phyloP scores from a whole-genome alignment of 2,329 filamentous ascomycete genomes.

The Ophiosphaerella narmari region DNA sequence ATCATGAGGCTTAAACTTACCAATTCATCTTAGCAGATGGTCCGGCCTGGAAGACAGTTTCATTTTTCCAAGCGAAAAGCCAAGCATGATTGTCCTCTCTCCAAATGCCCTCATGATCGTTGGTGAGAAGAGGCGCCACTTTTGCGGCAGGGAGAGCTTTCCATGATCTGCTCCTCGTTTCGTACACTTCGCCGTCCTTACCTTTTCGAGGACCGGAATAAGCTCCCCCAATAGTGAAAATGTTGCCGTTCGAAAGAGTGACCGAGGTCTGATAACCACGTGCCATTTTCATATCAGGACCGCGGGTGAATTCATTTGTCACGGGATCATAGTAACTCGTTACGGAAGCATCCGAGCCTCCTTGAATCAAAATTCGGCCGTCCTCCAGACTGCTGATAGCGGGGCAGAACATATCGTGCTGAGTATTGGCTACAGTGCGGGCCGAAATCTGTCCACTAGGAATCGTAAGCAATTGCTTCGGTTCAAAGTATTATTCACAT shows the following conservation, averaged over 20 bases:
- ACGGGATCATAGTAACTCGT: conserved; percentile 28
- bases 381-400: conserved; percentile 30
- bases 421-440: conserved; percentile 28
- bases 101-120: conserved; percentile 51
- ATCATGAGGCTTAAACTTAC: conserved; percentile 19
- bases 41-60: conserved; percentile 60
- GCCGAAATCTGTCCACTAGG: conserved; percentile 25
- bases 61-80: conserved; percentile 57
- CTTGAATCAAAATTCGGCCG: conserved; percentile 29
- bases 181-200: conserved; percentile 35
- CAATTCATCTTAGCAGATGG: conserved; percentile 56
- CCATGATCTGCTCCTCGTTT: conserved; percentile 55
- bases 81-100: conserved; percentile 60
- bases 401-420: conserved; percentile 36
- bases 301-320: conserved; percentile 22
- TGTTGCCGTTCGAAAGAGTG: conserved; percentile 23
- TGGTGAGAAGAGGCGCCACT: conserved; percentile 57
- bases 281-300: conserved; percentile 26
- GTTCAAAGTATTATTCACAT: background rate
- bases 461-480: conserved; percentile 3
- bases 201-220: conserved; percentile 27
- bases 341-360: conserved; percentile 27
- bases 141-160: conserved; percentile 50
- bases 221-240: conserved; percentile 34
- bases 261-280: conserved; percentile 29